Evolutionary conservation across 345 rosid genomes (phyloP), one percentile per base, ranked within the genome.

Genomic region (Eucalyptus curtisii): DNA sequence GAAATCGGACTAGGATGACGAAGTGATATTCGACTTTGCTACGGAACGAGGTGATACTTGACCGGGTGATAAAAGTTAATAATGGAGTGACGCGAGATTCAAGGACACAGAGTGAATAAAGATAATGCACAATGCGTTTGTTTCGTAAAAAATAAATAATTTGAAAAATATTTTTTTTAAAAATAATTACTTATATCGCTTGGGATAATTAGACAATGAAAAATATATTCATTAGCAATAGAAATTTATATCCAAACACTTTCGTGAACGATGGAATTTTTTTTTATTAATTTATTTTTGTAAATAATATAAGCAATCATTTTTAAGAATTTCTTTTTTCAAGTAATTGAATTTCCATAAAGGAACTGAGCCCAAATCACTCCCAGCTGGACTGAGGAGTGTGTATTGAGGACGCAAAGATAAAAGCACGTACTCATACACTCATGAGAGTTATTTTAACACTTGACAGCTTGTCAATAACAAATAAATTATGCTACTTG

Each of bases 251-350:
- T 61, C 0, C 8, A 61, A 61, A 61, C 4, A 61, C 0, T 61
- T 61, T 30, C 1, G 1, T 30, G 8, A 1, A 13, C 0, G 1
- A 13, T 61, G 8, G 6, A 30, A 59, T 27, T 55, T 1, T 5
- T 27, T 59, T 27, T 59, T 2, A 6, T 27, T 6, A 13, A 30
- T 27, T 59, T 1, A 27, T n/a, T 27, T 59, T 59, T 59, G 1
- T 59, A 59, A 27, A 1, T 1, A 13, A 59, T 6, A 59, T 1
- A 13, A 13, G 2, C 0, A 0, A 27, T 61, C 4, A 61, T 59
- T 59, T 59, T 27, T 27, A 27, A 12, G 0, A 59, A 59, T 25
- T 27, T 13, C 1, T 27, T 5, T 3, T 27, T 27, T 12, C 16
- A 59, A 59, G 14, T 30, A 13, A 61, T 13, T 59, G 0, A 10